Evolutionary conservation across 2,329 filamentous ascomycete genomes (phyloP).

Genomic region (Fusarium multiceps): DNA sequence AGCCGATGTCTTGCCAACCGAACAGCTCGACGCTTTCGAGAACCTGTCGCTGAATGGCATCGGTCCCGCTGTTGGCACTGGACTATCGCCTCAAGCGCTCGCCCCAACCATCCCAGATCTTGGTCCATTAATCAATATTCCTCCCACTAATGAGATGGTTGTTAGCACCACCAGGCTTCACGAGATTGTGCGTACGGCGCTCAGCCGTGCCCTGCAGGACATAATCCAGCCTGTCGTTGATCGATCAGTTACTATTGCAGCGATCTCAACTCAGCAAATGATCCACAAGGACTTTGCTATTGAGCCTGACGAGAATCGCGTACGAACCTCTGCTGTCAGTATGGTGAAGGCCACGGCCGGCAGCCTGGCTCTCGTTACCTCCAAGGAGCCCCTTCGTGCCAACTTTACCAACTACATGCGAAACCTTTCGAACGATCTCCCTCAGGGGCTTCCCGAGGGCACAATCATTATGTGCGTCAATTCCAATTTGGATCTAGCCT

Average conservation of each 20-base stretch:
- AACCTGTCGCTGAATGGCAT: slow-evolving; percentile 82
- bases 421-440: slow-evolving; percentile 72
- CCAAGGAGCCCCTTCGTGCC: slow-evolving; percentile 94
- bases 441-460: slow-evolving; percentile 89
- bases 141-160: slow-evolving; percentile 83
- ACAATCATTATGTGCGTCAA: slow-evolving; percentile 99
- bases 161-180: slow-evolving; percentile 75
- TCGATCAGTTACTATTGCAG: slow-evolving; percentile 95
- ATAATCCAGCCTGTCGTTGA: slow-evolving; percentile 99
- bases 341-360: slow-evolving; percentile 97
- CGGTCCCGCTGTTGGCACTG: slow-evolving; percentile 73
- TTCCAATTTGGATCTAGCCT: slow-evolving; percentile 93
- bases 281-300: slow-evolving; percentile 97
- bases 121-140: slow-evolving; percentile 80
- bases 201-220: slow-evolving; percentile 90
- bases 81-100: slow-evolving; percentile 81
- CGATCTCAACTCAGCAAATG: slow-evolving; percentile 95
- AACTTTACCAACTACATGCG: slow-evolving; percentile 98
- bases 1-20: slow-evolving; percentile 69
- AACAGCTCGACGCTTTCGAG: slow-evolving; percentile 83
- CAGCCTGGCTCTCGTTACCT: slow-evolving; percentile 95
- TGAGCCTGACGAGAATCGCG: slow-evolving; percentile 87
- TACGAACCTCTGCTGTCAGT: slow-evolving; percentile 86
- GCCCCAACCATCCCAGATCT: slow-evolving; percentile 87
- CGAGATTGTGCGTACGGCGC: slow-evolving; percentile 84